Conservation (phyloP, 2,329 filamentous ascomycete genomes). For the Fusarium coffeatum region DNA sequence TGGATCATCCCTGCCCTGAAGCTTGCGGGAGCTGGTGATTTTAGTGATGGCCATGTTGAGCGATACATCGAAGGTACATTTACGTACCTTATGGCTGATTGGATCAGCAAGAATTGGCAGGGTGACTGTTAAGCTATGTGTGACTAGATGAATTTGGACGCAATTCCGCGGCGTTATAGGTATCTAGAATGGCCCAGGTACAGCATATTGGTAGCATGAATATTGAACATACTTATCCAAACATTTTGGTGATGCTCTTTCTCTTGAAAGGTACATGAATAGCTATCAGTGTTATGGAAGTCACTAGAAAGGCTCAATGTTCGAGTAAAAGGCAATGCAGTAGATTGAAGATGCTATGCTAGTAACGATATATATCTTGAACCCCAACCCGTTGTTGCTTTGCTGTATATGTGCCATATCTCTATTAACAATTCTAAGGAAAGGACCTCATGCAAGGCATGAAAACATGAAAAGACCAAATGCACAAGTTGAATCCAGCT, state of each 20-base stretch:
- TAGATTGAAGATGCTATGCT: constrained; percentile 38
- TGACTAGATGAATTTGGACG: constrained; percentile 9
- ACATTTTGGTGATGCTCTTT: accelerated
- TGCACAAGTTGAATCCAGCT: constrained; percentile 17
- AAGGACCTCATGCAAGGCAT: constrained; percentile 47
- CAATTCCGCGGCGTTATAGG: constrained; percentile 21
- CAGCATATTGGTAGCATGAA: neutral
- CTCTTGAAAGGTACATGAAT: accelerated
- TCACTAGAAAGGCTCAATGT: accelerated
- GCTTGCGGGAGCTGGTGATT: constrained; percentile 63
- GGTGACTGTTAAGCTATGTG: constrained; percentile 54
- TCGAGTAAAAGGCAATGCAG: constrained; percentile 14
- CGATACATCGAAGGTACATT: constrained; percentile 66
- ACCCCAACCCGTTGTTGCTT: neutral
- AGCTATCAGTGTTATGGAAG: accelerated
- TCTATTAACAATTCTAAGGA: constrained; percentile 34
- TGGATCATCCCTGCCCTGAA: constrained; percentile 82
- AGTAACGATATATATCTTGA: constrained; percentile 37
- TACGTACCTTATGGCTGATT: constrained; percentile 66
- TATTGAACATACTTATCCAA: constrained; percentile 1
- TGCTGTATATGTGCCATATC: constrained; percentile 28
- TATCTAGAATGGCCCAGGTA: neutral
- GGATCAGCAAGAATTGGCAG: constrained; percentile 71
- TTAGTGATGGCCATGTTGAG: constrained; percentile 59
- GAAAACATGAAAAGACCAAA: constrained; percentile 31